These are phyloP conservation scores for Trichophyton schoenleinii DNA, from an alignment of 2,329 filamentous ascomycete species.

Conservation along the genomic window DNA sequence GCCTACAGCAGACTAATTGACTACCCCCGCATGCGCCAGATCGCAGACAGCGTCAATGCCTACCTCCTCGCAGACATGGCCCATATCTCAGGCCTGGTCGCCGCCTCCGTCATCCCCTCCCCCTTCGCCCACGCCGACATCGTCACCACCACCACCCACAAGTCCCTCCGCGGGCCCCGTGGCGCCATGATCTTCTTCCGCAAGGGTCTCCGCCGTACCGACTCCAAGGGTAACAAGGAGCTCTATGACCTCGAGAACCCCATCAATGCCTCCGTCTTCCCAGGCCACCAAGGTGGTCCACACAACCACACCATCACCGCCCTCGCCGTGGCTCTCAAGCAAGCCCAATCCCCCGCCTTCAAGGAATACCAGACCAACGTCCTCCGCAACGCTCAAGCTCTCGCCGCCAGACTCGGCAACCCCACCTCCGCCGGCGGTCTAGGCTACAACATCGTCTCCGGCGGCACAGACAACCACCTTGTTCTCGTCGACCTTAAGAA, in stretches of 20 bases:
- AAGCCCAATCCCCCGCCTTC: conserved; percentile 83
- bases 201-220: conserved; percentile 81
- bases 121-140: conserved; percentile 90
- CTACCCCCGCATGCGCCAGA: conserved; percentile 90
- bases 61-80: conserved; percentile 98
- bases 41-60: conserved; percentile 82
- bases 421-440: conserved; percentile 59
- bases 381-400: conserved; percentile 80
- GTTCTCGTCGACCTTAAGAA: conserved; percentile 89
- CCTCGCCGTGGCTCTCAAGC: conserved; percentile 84
- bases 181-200: conserved; percentile 99
- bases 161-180: conserved; percentile 91
- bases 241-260: conserved; percentile 88
- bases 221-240: conserved; percentile 83
- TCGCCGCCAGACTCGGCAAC: conserved; percentile 58
- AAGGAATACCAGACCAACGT: conserved; percentile 89
- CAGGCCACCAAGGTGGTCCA: conserved; percentile 93
- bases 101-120: conserved; percentile 81
- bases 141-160: conserved; percentile 97
- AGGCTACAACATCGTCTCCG: conserved; percentile 87
- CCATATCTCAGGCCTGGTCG: conserved; percentile 92
- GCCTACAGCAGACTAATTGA: conserved; percentile 98
- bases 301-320: conserved; percentile 99
- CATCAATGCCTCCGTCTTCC: conserved; percentile 99
- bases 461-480: conserved; percentile 96